Base-by-base conservation (phyloP, 345 rosid genomes). In the Excoecaria agallocha region DNA sequence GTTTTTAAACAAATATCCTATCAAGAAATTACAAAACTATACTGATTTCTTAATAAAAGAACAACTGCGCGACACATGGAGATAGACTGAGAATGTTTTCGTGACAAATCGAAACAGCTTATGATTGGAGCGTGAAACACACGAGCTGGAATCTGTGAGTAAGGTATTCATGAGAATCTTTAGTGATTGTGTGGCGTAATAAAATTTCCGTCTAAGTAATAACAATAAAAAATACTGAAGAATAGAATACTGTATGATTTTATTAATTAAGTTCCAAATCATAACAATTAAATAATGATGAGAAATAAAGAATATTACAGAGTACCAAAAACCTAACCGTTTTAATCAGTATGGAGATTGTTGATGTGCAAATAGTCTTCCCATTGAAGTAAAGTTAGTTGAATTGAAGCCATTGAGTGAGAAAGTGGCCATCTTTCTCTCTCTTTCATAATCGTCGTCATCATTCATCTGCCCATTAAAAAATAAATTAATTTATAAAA, bases 321-420 rank as follows among this genome's bases (percentile, higher is more conserved):
- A 59, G 74, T 41, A 71, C 60, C 71, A 37, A 62, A 64, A 81
- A 83, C 84, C 74, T 65, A 71, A 81, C 78, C 48, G 79, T 81
- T 81, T 51, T 58, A 78, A 81, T 38, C 61, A 10, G 62, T 17
- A 77, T 74, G 56, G 39, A 50, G 78, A 68, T 52, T 52, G 74
- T 52, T 77, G 79, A 60, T 81, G 82, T 74, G 79, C 76, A 79
- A 65, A 79, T 82, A 78, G 86, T 86, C 91, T 86, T 88, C 79
- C 81, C 79, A 79, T 76, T 68, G 49, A 88, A 88, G 89, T 78
- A 86, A 88, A 66, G 87, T 76, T 80, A 4, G 84, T 78, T 81
- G 85, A 77, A 83, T 86, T 79, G 78, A 77, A 66, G 39, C 25
- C 79, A 65, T 87, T 81, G 91, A 87, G 87, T 87, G 86, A 81